Evolutionary conservation across 75 land plant species (phyloP).

Genomic region (Adiantum capillusveneris): DNA sequence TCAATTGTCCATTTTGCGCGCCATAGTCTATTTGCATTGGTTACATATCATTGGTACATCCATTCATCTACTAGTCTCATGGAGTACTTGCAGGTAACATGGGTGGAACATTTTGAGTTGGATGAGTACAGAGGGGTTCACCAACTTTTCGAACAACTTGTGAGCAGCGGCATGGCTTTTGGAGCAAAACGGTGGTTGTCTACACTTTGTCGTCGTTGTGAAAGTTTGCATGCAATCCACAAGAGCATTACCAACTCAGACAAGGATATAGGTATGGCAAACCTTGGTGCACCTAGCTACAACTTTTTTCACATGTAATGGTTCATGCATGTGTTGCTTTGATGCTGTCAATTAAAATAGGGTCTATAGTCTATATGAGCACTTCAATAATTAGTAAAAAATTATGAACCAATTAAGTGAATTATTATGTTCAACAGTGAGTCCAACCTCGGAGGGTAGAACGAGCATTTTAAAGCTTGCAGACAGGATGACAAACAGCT

Average conservation of each 20-base stretch:
- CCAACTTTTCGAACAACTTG: constrained; percentile 46
- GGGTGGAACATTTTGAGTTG: constrained; percentile 71
- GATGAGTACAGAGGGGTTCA: constrained; percentile 54
- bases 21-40: too few relatives aligned
- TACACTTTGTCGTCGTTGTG: constrained; percentile 63
- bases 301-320: too few relatives aligned
- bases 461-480: constrained; percentile 67
- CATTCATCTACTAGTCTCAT: too few relatives aligned
- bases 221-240: constrained; percentile 50
- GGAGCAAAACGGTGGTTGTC: constrained; percentile 78
- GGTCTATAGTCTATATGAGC: too few relatives aligned
- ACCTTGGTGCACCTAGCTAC: too few relatives aligned
- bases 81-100: constrained; percentile 44
- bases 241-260: constrained; percentile 30
- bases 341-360: too few relatives aligned
- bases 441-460: constrained; percentile 59
- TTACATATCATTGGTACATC: too few relatives aligned
- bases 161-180: constrained; percentile 59
- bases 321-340: too few relatives aligned
- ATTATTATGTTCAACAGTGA: constrained; percentile 9
- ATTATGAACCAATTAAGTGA: too few relatives aligned
- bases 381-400: too few relatives aligned
- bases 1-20: too few relatives aligned
- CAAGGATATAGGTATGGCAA: background rate
- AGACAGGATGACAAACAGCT: constrained; percentile 63